Conservation (phyloP, 2,329 filamentous ascomycete species). For the Aureobasidium leucospermi region DNA sequence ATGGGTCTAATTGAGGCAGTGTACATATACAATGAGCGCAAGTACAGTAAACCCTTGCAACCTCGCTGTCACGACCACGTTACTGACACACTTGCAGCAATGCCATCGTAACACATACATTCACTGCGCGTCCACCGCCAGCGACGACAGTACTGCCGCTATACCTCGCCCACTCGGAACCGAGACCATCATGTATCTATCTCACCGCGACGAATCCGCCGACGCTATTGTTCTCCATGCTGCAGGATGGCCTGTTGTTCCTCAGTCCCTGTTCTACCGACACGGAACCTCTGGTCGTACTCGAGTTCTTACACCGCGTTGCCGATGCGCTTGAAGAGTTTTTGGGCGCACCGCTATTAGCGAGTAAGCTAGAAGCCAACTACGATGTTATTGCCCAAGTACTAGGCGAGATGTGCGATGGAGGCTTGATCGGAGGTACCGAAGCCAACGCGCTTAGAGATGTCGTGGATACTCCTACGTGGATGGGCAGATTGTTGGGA, state of each 20-base stretch:
- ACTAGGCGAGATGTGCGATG: constrained; percentile 93
- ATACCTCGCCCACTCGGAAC: constrained; percentile 74
- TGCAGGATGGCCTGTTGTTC: constrained; percentile 82
- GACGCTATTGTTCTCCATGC: constrained; percentile 78
- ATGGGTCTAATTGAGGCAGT: constrained; percentile 82
- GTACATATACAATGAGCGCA: constrained; percentile 94
- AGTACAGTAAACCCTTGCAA: constrained; percentile 49
- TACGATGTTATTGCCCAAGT: constrained; percentile 94
- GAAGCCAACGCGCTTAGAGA: constrained; percentile 90
- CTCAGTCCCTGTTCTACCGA: constrained; percentile 79
- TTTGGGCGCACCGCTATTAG: constrained; percentile 76
- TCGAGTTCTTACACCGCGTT: constrained; percentile 91
- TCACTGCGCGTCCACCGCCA: constrained; percentile 72
- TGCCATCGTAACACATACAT: constrained; percentile 81
- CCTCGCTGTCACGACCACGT: neutral
- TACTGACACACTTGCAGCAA: constrained; percentile 46
- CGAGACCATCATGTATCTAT: constrained; percentile 81
- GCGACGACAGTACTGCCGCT: constrained; percentile 71
- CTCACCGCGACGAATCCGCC: constrained; percentile 74
- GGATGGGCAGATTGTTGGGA: constrained; percentile 80
- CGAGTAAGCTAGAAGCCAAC: constrained; percentile 76
- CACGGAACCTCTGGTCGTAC: constrained; percentile 77
- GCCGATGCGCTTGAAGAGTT: constrained; percentile 93
- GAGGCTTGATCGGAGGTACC: constrained; percentile 78
- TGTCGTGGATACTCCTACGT: constrained; percentile 82